A percentile compares a stretch with the other conserved stretches of the same genome.
Evolutionary conservation across 2,329 filamentous ascomycete species (phyloP).

Genomic region (Chrysoporthe puriensis): DNA sequence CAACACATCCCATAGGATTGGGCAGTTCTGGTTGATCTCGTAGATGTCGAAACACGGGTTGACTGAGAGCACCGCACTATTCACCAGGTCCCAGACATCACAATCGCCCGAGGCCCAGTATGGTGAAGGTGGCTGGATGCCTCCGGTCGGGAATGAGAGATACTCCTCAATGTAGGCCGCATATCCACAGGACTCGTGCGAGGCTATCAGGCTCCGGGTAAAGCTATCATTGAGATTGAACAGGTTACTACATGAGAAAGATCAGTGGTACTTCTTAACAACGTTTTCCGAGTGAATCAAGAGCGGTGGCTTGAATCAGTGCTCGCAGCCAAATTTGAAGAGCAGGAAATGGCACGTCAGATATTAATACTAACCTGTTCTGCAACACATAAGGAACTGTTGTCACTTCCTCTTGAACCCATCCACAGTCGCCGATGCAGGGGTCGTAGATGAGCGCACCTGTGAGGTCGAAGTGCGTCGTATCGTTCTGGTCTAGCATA

Average conservation of each 20-base stretch:
- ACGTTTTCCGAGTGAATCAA: not conserved
- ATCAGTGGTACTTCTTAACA: not conserved
- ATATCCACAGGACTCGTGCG: constrained; percentile 58
- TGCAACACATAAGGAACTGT: constrained; percentile 38
- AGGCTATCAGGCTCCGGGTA: constrained; percentile 46
- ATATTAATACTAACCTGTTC: constrained; percentile 5
- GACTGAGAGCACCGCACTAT: constrained; percentile 43
- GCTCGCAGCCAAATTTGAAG: not conserved
- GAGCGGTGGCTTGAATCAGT: not conserved
- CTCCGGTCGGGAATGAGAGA: constrained; percentile 32
- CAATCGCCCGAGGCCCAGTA: constrained; percentile 14
- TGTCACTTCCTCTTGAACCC: constrained; percentile 5
- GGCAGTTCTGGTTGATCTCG: constrained; percentile 68
- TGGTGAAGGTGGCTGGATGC: constrained; percentile 13
- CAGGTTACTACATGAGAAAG: constrained; percentile 4
- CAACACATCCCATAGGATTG: constrained; percentile 55
- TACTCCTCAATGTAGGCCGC: constrained; percentile 54
- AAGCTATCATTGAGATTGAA: constrained; percentile 30
- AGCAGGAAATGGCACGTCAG: not conserved
- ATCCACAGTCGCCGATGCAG: constrained; percentile 50
- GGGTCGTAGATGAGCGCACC: constrained; percentile 67
- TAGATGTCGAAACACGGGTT: constrained; percentile 77
- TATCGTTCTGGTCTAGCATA: constrained; percentile 51
- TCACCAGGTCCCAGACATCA: constrained; percentile 20
- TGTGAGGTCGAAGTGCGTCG: constrained; percentile 41